phyloP scores from a whole-genome alignment of 75 land plant species.

The Sequoia sempervirens region DNA sequence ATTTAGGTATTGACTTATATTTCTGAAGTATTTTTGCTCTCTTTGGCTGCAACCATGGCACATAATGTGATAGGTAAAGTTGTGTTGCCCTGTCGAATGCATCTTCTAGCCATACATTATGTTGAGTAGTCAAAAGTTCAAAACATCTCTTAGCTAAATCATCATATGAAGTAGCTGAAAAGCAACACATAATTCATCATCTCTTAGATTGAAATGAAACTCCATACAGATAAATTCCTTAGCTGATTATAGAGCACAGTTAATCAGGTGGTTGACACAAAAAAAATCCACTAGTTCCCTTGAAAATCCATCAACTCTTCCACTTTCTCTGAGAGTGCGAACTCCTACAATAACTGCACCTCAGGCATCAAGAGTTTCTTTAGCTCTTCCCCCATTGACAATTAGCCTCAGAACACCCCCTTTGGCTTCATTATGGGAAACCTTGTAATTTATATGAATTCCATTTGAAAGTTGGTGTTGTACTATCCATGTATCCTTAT shows the following conservation, averaged over 20 bases:
- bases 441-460: constrained; percentile 94
- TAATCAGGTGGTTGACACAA: constrained; percentile 94
- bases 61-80: constrained; percentile 87
- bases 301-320: too few relatives aligned
- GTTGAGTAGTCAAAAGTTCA: constrained; percentile 37
- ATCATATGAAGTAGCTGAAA: constrained; percentile 99
- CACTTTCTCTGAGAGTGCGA: too few relatives aligned
- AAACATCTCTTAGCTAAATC: constrained; percentile 18
- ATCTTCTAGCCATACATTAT: constrained; percentile 98
- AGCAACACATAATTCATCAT: constrained; percentile 98
- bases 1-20: too few relatives aligned
- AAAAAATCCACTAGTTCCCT: constrained; percentile 98
- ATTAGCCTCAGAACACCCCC: constrained; percentile 95
- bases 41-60: too few relatives aligned
- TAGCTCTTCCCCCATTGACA: too few relatives aligned
- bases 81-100: constrained; percentile 98
- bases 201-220: constrained; percentile 92
- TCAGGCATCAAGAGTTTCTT: too few relatives aligned
- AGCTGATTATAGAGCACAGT: constrained; percentile 93
- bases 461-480: constrained; percentile 92
- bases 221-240: constrained; percentile 97
- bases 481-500: constrained; percentile 80
- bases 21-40: too few relatives aligned
- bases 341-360: too few relatives aligned
- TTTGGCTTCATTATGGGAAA: constrained; percentile 71